Evolutionary conservation across 2,329 filamentous ascomycete species (phyloP), one percentile per base, ranked within the genome.

Genomic region (Niveomyces coronatus): DNA sequence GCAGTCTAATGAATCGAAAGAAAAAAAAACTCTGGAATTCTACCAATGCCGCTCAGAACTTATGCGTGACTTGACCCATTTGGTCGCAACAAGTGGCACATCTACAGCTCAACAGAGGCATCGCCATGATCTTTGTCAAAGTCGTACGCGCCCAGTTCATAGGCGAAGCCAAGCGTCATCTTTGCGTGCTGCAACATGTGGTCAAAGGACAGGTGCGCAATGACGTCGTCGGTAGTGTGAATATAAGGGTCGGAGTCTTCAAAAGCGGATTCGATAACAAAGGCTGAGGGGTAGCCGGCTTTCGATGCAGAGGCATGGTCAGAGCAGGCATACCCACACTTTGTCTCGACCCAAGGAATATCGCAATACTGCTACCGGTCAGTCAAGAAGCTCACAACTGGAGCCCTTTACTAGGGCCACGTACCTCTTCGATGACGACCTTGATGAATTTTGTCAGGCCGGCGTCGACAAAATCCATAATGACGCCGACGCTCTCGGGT

Each of bases 111-210:
- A 13, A 9, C 3, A 3, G 30, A 33, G 4, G 27, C 23, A 3
- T 22, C 16, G 30, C 22, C n/a, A 14, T 14, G 4, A 3, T 16
- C 23, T 23, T 39, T 45, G 40, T 60, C 64, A 48, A 88, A 84
- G 43, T 83, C 68, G 15, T 84, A 76, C 63, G 85, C 85, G 9
- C 79, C 85, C 44, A 94, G 71, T 64, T 94, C 87, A 52, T 88
- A 89, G 4, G 80, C 85, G 49, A 94, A 71, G 5, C 81, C 84
- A 22, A 94, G 67, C 2, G 85, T 91, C 70, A 94, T 72, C 56
- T 78, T 81, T 16, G 85, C 85, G 60, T 94, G 87, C 64, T 94
- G 80, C 23, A 91, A 69, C 86, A 94, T 94, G 58, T 94, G 87
- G 55, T 88, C 78, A 55, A 93, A 94, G 49, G 78, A 82, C 26